Conservation (phyloP, 768 basidiomycete genomes). For the Boletellus ananiceps region DNA sequence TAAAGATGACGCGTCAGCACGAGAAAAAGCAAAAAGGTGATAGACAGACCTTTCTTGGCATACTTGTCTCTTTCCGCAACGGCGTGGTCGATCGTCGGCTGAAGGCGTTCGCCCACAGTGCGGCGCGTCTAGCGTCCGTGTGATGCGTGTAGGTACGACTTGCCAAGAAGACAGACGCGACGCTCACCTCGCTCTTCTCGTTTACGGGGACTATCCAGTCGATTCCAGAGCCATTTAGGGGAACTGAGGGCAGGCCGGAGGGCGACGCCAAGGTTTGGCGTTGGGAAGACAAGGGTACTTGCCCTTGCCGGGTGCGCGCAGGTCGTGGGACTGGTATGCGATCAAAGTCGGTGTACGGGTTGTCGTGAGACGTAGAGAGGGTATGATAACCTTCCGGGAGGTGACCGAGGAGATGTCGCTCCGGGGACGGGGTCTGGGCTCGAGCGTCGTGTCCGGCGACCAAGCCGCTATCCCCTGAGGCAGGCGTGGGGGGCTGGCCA, state of each 20-base stretch:
- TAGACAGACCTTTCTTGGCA: slow-evolving; percentile 41
- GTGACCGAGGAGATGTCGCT: slow-evolving; percentile 5
- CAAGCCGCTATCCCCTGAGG: background rate
- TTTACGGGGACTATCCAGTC: slow-evolving; percentile 29
- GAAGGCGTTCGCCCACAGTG: slow-evolving; percentile 49
- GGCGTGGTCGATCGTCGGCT: slow-evolving; percentile 50
- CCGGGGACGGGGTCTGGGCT: slow-evolving; percentile 3
- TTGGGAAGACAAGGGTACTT: slow-evolving; percentile 11
- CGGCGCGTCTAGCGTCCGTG: slow-evolving; percentile 20
- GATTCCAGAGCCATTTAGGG: slow-evolving; percentile 5
- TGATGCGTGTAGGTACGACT: background rate
- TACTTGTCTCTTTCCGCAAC: slow-evolving; percentile 43
- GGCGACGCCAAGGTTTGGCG: background rate
- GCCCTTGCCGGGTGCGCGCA: slow-evolving; percentile 16
- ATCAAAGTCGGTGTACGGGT: slow-evolving; percentile 12
- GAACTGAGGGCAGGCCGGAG: background rate
- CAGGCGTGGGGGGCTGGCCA: background rate
- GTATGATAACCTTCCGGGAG: slow-evolving; percentile 1
- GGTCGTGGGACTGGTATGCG: slow-evolving; percentile 1
- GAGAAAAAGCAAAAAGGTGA: slow-evolving; percentile 2
- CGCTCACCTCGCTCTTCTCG: slow-evolving; percentile 18
- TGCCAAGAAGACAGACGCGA: background rate
- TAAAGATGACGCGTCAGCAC: background rate
- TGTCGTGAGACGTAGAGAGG: background rate
- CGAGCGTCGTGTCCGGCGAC: background rate